Evolutionary conservation across 495 filamentous ascomycete genomes (phyloP).

Genomic region (Penicillium turbatum): DNA sequence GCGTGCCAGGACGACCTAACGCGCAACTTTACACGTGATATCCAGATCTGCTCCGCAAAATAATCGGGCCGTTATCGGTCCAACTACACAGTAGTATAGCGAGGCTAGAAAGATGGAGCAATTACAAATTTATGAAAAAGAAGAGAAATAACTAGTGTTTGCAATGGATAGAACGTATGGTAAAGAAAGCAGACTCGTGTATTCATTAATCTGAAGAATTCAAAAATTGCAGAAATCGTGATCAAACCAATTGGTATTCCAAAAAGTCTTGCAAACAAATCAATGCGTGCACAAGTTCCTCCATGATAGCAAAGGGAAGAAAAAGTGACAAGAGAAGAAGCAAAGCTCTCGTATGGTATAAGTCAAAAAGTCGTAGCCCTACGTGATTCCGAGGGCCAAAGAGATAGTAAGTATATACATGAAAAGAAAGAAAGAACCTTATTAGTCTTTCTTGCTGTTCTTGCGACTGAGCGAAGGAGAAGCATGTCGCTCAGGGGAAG

Average conservation of each 20-base stretch:
- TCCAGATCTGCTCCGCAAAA: background rate
- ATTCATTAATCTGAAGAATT: background rate
- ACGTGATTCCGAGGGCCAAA: conserved; percentile 31
- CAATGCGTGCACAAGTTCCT: conserved; percentile 5
- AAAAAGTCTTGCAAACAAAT: conserved; percentile 1
- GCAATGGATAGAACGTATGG: background rate
- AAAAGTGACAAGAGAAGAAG: conserved; percentile 19
- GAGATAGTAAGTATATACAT: conserved; percentile 20
- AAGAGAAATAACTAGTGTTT: background rate
- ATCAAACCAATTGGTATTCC: conserved; percentile 2
- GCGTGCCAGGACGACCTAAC: conserved; percentile 9
- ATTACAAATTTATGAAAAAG: background rate
- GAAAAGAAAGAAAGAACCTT: conserved; percentile 8
- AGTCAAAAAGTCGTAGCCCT: conserved; percentile 36
- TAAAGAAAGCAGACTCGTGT: background rate
- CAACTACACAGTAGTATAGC: background rate
- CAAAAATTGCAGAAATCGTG: background rate
- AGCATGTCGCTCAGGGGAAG: conserved; percentile 29
- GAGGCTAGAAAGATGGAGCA: too few relatives aligned
- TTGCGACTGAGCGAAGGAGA: conserved; percentile 25
- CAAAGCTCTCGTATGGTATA: conserved; percentile 30
- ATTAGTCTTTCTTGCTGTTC: conserved; percentile 39
- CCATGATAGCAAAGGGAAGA: conserved; percentile 10
- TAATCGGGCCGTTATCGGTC: background rate
- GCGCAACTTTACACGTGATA: conserved; percentile 23